Conservation (phyloP, 257 asterid genomes). For the Vinca minor region DNA sequence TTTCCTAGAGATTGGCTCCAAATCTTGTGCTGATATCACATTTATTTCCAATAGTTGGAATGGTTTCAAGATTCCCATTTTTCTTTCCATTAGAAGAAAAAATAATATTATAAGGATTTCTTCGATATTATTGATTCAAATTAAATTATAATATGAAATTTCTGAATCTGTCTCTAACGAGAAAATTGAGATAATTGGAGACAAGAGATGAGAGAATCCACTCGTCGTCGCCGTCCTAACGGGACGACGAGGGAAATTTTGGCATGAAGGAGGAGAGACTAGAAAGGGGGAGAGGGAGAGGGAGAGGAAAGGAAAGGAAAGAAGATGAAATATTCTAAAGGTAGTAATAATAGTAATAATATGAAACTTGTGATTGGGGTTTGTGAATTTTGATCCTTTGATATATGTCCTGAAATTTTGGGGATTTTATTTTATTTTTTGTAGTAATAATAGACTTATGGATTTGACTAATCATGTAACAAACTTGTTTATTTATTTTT, state of each 20-base stretch:
- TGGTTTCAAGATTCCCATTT: slow-evolving; percentile 40
- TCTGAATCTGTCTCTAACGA: too few relatives aligned
- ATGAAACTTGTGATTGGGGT: too few relatives aligned
- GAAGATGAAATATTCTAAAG: slow-evolving; percentile 8
- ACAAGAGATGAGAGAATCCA: not conserved
- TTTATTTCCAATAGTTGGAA: slow-evolving; percentile 78
- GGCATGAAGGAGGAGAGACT: slow-evolving; percentile 16
- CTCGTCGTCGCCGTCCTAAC: slow-evolving; percentile 44
- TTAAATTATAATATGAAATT: too few relatives aligned
- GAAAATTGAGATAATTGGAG: not conserved
- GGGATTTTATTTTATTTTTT: slow-evolving; percentile 7
- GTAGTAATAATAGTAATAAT: too few relatives aligned
- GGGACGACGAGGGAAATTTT: slow-evolving; percentile 42
- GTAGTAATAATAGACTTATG: not conserved
- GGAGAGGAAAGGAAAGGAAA: slow-evolving; percentile 24
- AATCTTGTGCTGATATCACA: slow-evolving; percentile 80
- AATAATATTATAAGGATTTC: not conserved
- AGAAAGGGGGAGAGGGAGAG: slow-evolving; percentile 13
- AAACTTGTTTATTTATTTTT: too few relatives aligned
- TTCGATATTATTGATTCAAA: not conserved
- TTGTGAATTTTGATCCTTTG: not conserved
- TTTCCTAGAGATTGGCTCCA: slow-evolving; percentile 57
- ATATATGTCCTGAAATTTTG: slow-evolving; percentile 7
- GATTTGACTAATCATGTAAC: too few relatives aligned
- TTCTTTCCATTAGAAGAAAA: not conserved